Percentiles rank a stretch among this genome's conserved stretches.
phyloP scores from a whole-genome alignment of 495 filamentous ascomycete species.

The Hypoxylon rickii region DNA sequence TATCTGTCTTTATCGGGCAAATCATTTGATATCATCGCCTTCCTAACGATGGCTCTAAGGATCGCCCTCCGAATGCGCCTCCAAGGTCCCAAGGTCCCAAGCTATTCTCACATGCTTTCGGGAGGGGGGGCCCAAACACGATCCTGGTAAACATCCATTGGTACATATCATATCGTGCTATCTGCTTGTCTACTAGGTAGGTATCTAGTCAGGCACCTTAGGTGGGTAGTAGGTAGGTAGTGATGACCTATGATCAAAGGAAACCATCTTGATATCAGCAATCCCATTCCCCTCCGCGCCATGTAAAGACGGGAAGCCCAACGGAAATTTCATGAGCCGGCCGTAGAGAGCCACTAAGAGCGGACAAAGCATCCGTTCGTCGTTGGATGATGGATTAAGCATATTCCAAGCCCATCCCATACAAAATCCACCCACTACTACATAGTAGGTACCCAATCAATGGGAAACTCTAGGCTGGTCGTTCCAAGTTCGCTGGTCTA shows the following conservation, averaged over 20 bases:
- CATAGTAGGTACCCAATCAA: slow-evolving; percentile 14
- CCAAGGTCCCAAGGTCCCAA: slow-evolving; percentile 5
- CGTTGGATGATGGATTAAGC: slow-evolving; percentile 20
- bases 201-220: too few relatives aligned
- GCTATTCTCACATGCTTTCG: slow-evolving; percentile 32
- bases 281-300: slow-evolving; percentile 10
- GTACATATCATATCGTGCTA: too few relatives aligned
- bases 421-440: too few relatives aligned
- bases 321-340: too few relatives aligned
- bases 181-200: too few relatives aligned
- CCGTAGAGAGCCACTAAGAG: slow-evolving; percentile 6
- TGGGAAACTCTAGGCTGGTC: slow-evolving; percentile 12
- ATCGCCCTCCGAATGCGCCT: slow-evolving; percentile 1
- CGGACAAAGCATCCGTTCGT: slow-evolving; percentile 12
- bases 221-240: too few relatives aligned
- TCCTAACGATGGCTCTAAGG: too few relatives aligned
- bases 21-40: too few relatives aligned
- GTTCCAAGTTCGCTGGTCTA: slow-evolving; percentile 22
- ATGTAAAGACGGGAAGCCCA: slow-evolving; percentile 15
- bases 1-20: slow-evolving; percentile 19
- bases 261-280: neutral
- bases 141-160: too few relatives aligned
- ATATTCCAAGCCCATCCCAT: slow-evolving; percentile 13
- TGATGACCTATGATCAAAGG: slow-evolving; percentile 17
- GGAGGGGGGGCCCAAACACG: slow-evolving; percentile 9